phyloP scores from a whole-genome alignment of 352 stramenopile species.

The Phytophthora kernoviae region DNA sequence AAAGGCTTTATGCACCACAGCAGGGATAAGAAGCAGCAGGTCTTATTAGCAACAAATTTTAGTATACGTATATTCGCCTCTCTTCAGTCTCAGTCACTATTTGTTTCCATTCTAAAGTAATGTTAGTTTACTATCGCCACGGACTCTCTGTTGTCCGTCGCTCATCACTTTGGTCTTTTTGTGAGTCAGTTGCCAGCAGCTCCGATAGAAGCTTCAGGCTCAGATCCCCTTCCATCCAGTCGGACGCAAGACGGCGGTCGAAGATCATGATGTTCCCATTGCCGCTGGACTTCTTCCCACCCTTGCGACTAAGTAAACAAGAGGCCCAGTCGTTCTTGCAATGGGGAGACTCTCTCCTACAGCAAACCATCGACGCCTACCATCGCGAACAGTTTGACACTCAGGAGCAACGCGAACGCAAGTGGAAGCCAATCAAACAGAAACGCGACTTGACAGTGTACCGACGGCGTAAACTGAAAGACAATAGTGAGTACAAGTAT shows the following conservation, averaged over 20 bases:
- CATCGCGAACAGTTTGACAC: constrained; percentile 73
- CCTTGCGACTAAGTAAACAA: constrained; percentile 47
- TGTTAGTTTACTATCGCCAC: too few species aligned
- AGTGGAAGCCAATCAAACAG: constrained; percentile 80
- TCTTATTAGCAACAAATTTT: too few species aligned
- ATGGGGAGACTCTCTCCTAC: constrained; percentile 66
- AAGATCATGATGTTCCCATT: constrained; percentile 55
- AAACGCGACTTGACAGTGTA: constrained; percentile 63
- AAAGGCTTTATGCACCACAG: too few species aligned
- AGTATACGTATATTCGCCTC: too few species aligned
- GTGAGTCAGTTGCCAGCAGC: too few species aligned
- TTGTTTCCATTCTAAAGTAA: too few species aligned
- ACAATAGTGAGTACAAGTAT: constrained; percentile 65
- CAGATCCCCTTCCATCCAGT: constrained; percentile 8
- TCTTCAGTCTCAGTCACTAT: too few species aligned
- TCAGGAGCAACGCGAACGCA: constrained; percentile 57
- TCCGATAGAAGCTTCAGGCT: constrained; percentile 6
- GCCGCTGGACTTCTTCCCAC: constrained; percentile 63
- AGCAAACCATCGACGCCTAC: constrained; percentile 73
- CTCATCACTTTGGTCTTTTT: too few species aligned
- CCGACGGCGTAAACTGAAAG: constrained; percentile 48
- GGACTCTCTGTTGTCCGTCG: too few species aligned
- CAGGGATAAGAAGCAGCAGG: too few species aligned
- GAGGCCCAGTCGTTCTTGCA: constrained; percentile 62
- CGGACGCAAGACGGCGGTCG: constrained; percentile 4